Evolutionary conservation across 2,329 filamentous ascomycete species (phyloP).

Genomic region (Mycosphaerella arachidis): DNA sequence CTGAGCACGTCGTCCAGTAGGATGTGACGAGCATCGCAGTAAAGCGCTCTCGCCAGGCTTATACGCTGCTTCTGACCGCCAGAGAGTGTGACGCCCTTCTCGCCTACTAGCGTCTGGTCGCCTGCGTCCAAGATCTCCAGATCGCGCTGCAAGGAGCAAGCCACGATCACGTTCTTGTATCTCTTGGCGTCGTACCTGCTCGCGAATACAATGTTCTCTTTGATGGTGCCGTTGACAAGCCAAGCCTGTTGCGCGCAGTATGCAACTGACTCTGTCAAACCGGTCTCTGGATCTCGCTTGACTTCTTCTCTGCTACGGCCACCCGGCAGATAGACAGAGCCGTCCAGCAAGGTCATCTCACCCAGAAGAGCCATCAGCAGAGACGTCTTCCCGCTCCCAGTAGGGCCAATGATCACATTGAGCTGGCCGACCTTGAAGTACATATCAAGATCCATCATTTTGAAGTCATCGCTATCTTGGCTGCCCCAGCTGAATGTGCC

Average conservation of each 20-base stretch:
- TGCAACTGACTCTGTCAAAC: constrained; percentile 83
- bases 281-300: constrained; percentile 73
- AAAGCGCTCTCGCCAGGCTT: constrained; percentile 92
- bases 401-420: constrained; percentile 89
- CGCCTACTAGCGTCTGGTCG: constrained; percentile 88
- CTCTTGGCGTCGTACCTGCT: constrained; percentile 73
- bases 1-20: constrained; percentile 93
- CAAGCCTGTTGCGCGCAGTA: constrained; percentile 97
- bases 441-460: constrained; percentile 76
- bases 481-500: constrained; percentile 82
- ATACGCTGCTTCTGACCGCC: constrained; percentile 98
- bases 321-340: constrained; percentile 78
- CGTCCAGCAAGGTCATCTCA: constrained; percentile 85
- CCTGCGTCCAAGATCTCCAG: constrained; percentile 87
- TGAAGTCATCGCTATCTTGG: constrained; percentile 50
- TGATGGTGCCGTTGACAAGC: constrained; percentile 93
- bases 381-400: constrained; percentile 92
- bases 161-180: constrained; percentile 82
- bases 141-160: constrained; percentile 87
- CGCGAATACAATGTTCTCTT: constrained; percentile 91
- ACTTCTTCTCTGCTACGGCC: constrained; percentile 82
- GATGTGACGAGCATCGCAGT: constrained; percentile 86
- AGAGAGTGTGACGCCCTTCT: constrained; percentile 94
- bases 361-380: constrained; percentile 92
- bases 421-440: constrained; percentile 80